These are phyloP conservation scores for Hymenoscyphus albidus DNA, from an alignment of 2,329 filamentous ascomycete species.

Conservation along the genomic window DNA sequence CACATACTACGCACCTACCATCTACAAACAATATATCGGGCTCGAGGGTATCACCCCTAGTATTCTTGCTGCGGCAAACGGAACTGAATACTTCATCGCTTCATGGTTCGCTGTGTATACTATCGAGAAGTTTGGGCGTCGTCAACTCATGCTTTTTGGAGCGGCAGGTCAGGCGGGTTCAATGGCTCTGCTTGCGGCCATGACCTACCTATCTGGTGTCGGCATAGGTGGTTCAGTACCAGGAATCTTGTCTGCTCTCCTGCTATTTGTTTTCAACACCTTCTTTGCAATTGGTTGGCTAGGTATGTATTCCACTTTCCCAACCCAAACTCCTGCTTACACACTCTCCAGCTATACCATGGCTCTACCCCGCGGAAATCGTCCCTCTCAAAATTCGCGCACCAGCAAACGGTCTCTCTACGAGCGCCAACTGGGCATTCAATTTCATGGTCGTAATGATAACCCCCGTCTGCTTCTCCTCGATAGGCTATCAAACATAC, in stretches of 20 bases:
- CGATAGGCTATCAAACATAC: slow-evolving; percentile 58
- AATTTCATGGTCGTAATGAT: slow-evolving; percentile 50
- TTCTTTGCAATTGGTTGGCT: slow-evolving; percentile 51
- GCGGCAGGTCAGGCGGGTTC: slow-evolving; percentile 58
- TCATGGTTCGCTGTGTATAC: slow-evolving; percentile 39
- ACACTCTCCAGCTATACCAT: slow-evolving; percentile 35
- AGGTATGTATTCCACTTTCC: slow-evolving; percentile 37
- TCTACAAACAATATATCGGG: slow-evolving; percentile 47
- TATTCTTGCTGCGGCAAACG: slow-evolving; percentile 52
- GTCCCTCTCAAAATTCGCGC: slow-evolving; percentile 50
- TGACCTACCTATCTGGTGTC: slow-evolving; percentile 39
- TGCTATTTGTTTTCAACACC: slow-evolving; percentile 50
- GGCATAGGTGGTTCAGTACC: slow-evolving; percentile 34
- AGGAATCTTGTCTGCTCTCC: slow-evolving; percentile 31
- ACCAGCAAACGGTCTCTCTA: slow-evolving; percentile 53
- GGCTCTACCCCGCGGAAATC: slow-evolving; percentile 56
- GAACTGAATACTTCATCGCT: slow-evolving; percentile 42
- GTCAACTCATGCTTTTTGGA: slow-evolving; percentile 69
- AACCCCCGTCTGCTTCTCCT: slow-evolving; percentile 39
- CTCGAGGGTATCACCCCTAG: slow-evolving; percentile 46
- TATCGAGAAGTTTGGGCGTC: slow-evolving; percentile 58
- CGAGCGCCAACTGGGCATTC: slow-evolving; percentile 46
- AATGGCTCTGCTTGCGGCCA: slow-evolving; percentile 56
- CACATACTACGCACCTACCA: slow-evolving; percentile 46
- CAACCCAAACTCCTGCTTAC: not conserved